These are phyloP conservation scores for Zygotorulaspora sp. DNA, from an alignment of 805 yeast species.

Conservation along the genomic window DNA sequence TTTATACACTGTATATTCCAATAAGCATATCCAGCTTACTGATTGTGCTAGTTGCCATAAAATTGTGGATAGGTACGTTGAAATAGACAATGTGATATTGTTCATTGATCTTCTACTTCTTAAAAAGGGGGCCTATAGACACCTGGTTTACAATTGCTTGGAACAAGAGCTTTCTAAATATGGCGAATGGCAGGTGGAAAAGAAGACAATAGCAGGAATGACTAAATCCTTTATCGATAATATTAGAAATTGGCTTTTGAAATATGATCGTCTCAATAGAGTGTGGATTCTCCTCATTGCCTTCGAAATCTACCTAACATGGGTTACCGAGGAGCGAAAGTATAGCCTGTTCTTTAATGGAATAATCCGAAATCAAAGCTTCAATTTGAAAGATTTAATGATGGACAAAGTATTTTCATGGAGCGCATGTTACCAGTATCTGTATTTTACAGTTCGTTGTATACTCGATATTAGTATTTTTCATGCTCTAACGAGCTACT, in stretches of 20 bases:
- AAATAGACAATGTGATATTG: conserved; percentile 77
- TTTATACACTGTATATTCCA: conserved; percentile 67
- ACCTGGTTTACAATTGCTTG: conserved; percentile 70
- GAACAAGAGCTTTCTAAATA: conserved; percentile 21
- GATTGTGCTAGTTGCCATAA: conserved; percentile 67
- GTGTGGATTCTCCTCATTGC: conserved; percentile 59
- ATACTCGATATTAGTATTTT: conserved; percentile 43
- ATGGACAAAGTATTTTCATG: conserved; percentile 34
- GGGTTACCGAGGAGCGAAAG: conserved; percentile 84
- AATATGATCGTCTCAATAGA: conserved; percentile 37
- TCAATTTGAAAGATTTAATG: conserved; percentile 14
- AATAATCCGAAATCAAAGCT: not conserved
- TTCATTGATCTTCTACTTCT: conserved; percentile 78
- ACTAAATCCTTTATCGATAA: conserved; percentile 8
- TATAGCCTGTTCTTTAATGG: conserved; percentile 12
- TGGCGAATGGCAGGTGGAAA: conserved; percentile 11
- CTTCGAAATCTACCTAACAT: conserved; percentile 83
- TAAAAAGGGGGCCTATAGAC: conserved; percentile 85
- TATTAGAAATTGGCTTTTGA: conserved; percentile 19
- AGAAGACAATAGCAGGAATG: conserved; percentile 2
- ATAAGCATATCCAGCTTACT: conserved; percentile 73
- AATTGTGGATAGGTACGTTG: conserved; percentile 87
- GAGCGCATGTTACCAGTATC: conserved; percentile 47
- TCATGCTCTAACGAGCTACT: conserved; percentile 36
- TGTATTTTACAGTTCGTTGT: conserved; percentile 51